Conservation (phyloP, 148 eudicot genomes). For the Rhododendron ferrugineum region DNA sequence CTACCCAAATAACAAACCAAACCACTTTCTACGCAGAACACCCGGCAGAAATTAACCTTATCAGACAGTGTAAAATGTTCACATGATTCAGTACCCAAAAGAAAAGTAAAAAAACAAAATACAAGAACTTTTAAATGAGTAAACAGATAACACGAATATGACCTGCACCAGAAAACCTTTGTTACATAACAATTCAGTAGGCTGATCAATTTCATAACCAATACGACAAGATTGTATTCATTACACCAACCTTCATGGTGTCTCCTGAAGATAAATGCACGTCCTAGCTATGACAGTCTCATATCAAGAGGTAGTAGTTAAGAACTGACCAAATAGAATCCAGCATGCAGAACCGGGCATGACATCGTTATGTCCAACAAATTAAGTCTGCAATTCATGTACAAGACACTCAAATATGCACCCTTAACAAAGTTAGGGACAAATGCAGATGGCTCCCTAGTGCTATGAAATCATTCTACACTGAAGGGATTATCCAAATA, state of each 20-base stretch:
- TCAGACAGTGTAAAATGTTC: background rate
- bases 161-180: background rate
- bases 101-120: background rate
- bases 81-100: background rate
- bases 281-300: conserved; percentile 33
- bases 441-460: conserved; percentile 10
- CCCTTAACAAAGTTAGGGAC: conserved; percentile 31
- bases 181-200: background rate
- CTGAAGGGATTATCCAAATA: conserved; percentile 7
- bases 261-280: conserved; percentile 30
- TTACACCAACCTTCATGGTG: conserved; percentile 35
- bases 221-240: conserved; percentile 8
- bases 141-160: background rate
- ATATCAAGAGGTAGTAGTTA: conserved; percentile 24
- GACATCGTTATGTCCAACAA: conserved; percentile 24
- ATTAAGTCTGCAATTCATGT: conserved; percentile 41
- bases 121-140: background rate
- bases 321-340: conserved; percentile 25
- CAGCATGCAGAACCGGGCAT: conserved; percentile 30
- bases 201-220: conserved; percentile 15
- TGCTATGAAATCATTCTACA: background rate
- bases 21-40: background rate
- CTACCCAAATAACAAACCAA: background rate
- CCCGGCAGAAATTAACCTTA: background rate
- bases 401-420: conserved; percentile 38